Base-by-base conservation (phyloP, 2,329 filamentous ascomycete genomes). In the Aspergillus unguis region DNA sequence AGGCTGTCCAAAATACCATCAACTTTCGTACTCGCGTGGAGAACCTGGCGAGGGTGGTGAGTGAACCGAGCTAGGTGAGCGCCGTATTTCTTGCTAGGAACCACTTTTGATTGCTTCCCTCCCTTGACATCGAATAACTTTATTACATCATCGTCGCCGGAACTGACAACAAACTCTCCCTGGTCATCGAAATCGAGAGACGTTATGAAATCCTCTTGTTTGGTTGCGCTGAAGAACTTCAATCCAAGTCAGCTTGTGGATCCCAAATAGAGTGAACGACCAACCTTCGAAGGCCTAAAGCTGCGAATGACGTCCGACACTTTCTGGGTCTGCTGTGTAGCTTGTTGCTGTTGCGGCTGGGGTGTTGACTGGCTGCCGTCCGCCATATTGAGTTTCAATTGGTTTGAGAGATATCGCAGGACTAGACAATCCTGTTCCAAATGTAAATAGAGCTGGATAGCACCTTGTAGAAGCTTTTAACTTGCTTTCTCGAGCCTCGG, bases 151-250 rank as follows among this genome's bases (percentile, higher is more conserved):
- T 99, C 94, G 75, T 90, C 91, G 61, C 92, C 89, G 5, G 91
- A 90, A 0, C 92, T 89, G 73, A 99, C 90, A 54, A 95, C 82
- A 45, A 92, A 88, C 71, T 96, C 91, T 70, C 94, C 94, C 40
- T 89, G 87, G 75, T 97, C 92, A 71, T 97, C 92, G 69, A 96
- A 99, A 76, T 99, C 92, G 63, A 99, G 83, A 1, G 92, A 97
- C 6, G 94, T 87, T 54, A 96, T 84, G 59, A 85, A 80, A 3
- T 85, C 83, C 38, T 73, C 75, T 60, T 67, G 68, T 62, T 72
- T 76, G 41, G 63, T 58, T 37, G 61, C 63, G 52, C 62, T 65
- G 56, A 69, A 75, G 2, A 61, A 58, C 69, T 70, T 53, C 26
- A 51, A 38, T 41, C 56, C 54, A 50, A 51, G 50, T 43, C 52